phyloP scores from a whole-genome alignment of 306 rosid species.

The Coriaria nepalensis region DNA sequence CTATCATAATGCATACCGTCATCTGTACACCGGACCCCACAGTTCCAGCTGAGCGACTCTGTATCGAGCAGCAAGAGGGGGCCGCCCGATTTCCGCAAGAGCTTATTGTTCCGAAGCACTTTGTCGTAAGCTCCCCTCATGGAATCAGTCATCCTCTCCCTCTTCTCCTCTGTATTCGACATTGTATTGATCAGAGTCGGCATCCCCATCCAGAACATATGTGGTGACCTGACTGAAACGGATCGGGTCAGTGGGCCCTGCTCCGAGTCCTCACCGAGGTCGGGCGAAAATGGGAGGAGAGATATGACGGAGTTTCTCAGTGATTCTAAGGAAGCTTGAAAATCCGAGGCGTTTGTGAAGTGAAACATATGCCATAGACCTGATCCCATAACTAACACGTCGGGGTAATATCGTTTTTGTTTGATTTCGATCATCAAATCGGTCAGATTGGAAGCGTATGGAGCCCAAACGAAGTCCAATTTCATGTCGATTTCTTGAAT shows the following conservation, averaged over 20 bases:
- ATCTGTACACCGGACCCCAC: slow-evolving; percentile 79
- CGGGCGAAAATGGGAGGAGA: slow-evolving; percentile 43
- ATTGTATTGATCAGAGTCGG: slow-evolving; percentile 72
- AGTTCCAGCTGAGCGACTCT: slow-evolving; percentile 76
- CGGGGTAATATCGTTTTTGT: slow-evolving; percentile 50
- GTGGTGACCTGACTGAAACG: slow-evolving; percentile 39
- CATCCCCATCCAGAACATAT: slow-evolving; percentile 79
- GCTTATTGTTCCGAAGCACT: slow-evolving; percentile 35
- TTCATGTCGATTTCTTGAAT: slow-evolving; percentile 51
- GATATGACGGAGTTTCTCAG: slow-evolving; percentile 39
- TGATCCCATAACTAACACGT: slow-evolving; percentile 67
- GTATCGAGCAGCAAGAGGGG: slow-evolving; percentile 60
- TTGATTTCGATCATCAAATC: slow-evolving; percentile 31
- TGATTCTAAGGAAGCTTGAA: slow-evolving; percentile 19
- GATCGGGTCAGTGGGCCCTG: slow-evolving; percentile 27
- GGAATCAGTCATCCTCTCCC: slow-evolving; percentile 63
- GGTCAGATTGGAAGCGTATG: slow-evolving; percentile 53
- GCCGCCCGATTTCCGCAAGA: slow-evolving; percentile 52
- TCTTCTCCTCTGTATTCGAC: slow-evolving; percentile 80
- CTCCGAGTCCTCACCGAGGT: slow-evolving; percentile 17
- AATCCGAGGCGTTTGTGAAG: slow-evolving; percentile 49
- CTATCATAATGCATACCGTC: slow-evolving; percentile 88
- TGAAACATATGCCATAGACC: slow-evolving; percentile 91
- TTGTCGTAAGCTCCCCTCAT: slow-evolving; percentile 47
- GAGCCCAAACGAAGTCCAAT: slow-evolving; percentile 85